Base-by-base conservation (phyloP, 225 moss, liverwort and hornwort genomes). In the Neckera pumila region DNA sequence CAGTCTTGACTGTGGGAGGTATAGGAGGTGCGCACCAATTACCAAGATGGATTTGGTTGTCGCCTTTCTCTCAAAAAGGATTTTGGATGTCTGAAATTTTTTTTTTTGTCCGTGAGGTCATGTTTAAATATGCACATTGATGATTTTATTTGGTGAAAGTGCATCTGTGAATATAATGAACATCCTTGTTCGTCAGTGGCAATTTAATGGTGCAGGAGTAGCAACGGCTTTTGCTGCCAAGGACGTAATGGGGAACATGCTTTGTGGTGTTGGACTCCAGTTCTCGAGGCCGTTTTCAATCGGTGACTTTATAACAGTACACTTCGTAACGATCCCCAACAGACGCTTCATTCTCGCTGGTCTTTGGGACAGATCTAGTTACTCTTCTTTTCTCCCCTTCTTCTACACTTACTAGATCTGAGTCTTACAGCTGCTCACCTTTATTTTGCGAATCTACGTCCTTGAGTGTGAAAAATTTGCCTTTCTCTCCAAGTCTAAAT, bases 1-100 rank as follows among this genome's bases (percentile, higher is more conserved):
- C 98, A 53, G 87, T 98, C 57, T 86, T 98, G 63, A 95, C 95
- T 59, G 90, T 98, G 64, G 92, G 92, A 82, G 91, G 92, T 53
- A 92, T 92, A 85, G 92, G 92, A 92, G 92, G 92, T 92, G 62
- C 36, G 66, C 27, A 51, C 23, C 71, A 61, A 84, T 80, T 47
- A 58, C 38, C 59, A 45, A 79, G 28, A 25, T 86, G 33, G 11
- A 51, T 58, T 69, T 79, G 78, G 51, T 72, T 85, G 45, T 80
- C 11, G 15, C 76, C 76, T n/a, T 72, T 57, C 47, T 78, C 26
- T 83, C n/a, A 31, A 56, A 67, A 78, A 38, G 58, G 5, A 60
- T 43, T 63, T 59, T 38, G 40, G 23, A 84, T 9, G 11, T 42
- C 18, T 67, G 2, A 40, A 45, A 38, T 23, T 30, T 62, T 49